Evolutionary conservation across 495 filamentous ascomycete genomes (phyloP).

Genomic region (Tuber umbilicatum): DNA sequence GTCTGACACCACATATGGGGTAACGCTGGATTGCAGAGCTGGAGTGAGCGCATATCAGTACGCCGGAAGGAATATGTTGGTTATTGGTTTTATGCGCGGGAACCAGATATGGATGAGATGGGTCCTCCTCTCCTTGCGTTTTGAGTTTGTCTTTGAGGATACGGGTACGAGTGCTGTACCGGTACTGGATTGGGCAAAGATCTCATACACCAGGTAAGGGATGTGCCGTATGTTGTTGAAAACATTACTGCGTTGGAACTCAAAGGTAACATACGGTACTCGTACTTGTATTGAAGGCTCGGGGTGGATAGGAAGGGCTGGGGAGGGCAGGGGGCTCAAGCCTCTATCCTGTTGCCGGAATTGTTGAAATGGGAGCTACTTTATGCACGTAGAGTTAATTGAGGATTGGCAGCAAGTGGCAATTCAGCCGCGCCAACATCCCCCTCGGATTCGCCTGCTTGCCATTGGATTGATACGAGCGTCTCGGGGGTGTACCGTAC

Average conservation of each 20-base stretch:
- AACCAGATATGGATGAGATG: background rate
- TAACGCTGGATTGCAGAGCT: background rate
- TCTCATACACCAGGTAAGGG: background rate
- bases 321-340: background rate
- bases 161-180: background rate
- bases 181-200: background rate
- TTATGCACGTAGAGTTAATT: background rate
- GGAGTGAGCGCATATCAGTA: too few relatives aligned
- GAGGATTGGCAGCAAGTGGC: background rate
- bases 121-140: background rate
- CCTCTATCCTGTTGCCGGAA: background rate
- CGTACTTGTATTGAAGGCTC: background rate
- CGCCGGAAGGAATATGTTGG: background rate
- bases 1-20: background rate
- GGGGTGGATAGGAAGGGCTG: background rate
- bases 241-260: background rate
- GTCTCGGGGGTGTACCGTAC: too few relatives aligned
- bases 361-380: background rate
- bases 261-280: background rate
- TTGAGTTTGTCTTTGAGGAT: background rate
- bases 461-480: too few relatives aligned
- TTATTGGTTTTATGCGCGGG: background rate
- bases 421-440: background rate
- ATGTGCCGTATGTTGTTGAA: too few relatives aligned
- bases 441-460: background rate